Percentiles rank a stretch among this genome's conserved stretches.
phyloP scores from a whole-genome alignment of 495 filamentous ascomycete genomes.

The Podospora appendiculata region DNA sequence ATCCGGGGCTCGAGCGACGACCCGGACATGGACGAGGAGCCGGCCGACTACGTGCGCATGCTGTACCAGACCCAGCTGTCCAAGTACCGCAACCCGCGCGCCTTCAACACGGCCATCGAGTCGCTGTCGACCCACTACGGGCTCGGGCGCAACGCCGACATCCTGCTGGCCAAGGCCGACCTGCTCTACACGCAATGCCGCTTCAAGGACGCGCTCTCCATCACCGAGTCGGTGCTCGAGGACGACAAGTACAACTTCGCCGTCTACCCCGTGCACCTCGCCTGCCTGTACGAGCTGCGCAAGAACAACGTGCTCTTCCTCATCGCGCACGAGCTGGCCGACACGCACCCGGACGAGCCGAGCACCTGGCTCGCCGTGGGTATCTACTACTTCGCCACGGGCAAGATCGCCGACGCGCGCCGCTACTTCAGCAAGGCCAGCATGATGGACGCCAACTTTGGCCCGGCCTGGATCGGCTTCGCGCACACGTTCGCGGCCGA shows the following conservation, averaged over 20 bases:
- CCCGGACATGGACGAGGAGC: conserved; percentile 61
- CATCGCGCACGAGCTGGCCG: conserved; percentile 88
- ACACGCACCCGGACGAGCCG: conserved; percentile 83
- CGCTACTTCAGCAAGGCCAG: conserved; percentile 95
- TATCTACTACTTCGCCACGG: conserved; percentile 85
- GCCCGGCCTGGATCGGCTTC: conserved; percentile 97
- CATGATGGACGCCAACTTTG: conserved; percentile 96
- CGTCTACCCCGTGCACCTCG: conserved; percentile 84
- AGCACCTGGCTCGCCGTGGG: conserved; percentile 91
- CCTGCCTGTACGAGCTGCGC: conserved; percentile 81
- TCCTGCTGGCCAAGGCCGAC: conserved; percentile 86
- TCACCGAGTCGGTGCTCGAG: conserved; percentile 75
- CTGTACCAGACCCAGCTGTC: conserved; percentile 95
- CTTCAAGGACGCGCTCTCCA: conserved; percentile 74
- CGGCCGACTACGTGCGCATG: conserved; percentile 89
- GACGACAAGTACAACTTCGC: conserved; percentile 81
- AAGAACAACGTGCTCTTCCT: conserved; percentile 85
- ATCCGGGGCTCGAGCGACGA: conserved; percentile 43
- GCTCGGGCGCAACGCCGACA: conserved; percentile 77
- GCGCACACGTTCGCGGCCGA: conserved; percentile 99
- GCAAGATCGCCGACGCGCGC: conserved; percentile 85
- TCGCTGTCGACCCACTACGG: conserved; percentile 90
- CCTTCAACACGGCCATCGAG: conserved; percentile 82
- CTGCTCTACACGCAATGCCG: conserved; percentile 91
- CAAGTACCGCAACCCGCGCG: conserved; percentile 82